Evolutionary conservation across 1,284 basidiomycete genomes (phyloP).

Genomic region (Laetiporus sulphureus): DNA sequence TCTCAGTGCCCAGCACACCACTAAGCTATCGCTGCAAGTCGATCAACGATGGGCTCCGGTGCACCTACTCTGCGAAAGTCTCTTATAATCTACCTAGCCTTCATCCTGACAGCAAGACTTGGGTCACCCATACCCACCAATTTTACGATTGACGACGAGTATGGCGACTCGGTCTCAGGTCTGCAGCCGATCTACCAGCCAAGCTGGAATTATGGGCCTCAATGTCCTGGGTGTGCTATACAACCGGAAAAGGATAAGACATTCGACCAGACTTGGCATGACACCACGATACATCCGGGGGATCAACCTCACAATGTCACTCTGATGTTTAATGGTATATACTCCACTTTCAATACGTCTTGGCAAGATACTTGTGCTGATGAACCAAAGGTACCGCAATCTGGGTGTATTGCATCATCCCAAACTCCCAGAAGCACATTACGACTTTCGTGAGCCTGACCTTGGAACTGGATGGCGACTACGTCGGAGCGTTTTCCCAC

Average conservation of each 20-base stretch:
- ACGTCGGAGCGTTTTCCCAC: not conserved
- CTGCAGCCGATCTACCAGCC: not conserved
- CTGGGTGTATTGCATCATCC: not conserved
- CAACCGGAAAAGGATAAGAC: not conserved
- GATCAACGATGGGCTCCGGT: too few relatives aligned
- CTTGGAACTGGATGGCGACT: not conserved
- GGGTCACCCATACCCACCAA: not conserved
- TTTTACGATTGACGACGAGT: slow-evolving; percentile 2
- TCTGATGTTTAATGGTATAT: slow-evolving; percentile 3
- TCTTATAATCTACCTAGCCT: too few relatives aligned
- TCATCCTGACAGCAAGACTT: too few relatives aligned
- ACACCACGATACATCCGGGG: not conserved
- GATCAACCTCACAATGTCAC: not conserved
- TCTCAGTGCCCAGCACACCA: too few relatives aligned
- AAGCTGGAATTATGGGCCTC: slow-evolving; percentile 3
- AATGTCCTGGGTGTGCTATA: not conserved
- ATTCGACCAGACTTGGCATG: slow-evolving; percentile 2
- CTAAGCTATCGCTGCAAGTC: too few relatives aligned
- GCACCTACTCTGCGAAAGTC: too few relatives aligned
- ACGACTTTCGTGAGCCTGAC: not conserved
- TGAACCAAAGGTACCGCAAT: not conserved
- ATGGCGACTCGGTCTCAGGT: slow-evolving; percentile 1
- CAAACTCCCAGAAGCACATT: not conserved
- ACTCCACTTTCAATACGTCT: not conserved
- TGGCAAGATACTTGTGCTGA: not conserved